phyloP scores from a whole-genome alignment of 192 early-diverging fungal species.

The Linnemannia schmuckeri region DNA sequence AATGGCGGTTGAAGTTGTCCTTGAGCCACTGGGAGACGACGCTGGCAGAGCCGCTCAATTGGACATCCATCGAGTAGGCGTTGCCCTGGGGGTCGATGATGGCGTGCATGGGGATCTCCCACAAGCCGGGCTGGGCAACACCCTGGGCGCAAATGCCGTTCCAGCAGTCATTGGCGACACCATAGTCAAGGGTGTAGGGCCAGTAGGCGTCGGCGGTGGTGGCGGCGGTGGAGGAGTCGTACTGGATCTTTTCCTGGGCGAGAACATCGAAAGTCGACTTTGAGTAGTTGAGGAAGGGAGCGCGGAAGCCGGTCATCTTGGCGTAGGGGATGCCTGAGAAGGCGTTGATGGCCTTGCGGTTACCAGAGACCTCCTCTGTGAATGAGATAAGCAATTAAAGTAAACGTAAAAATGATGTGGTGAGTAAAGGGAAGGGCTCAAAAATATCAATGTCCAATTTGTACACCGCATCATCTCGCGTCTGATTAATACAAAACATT shows the following conservation, averaged over 20 bases:
- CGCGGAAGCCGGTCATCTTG: slow-evolving; percentile 73
- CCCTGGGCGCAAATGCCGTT: slow-evolving; percentile 63
- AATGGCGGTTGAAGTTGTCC: slow-evolving; percentile 69
- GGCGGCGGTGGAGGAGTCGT: slow-evolving; percentile 68
- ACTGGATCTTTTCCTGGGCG: slow-evolving; percentile 58
- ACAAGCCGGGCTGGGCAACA: slow-evolving; percentile 66
- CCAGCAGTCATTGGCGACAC: slow-evolving; percentile 71
- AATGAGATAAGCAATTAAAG: not conserved
- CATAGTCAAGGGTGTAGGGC: slow-evolving; percentile 80
- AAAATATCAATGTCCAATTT: not conserved
- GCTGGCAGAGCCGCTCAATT: slow-evolving; percentile 57
- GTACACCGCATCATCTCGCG: not conserved
- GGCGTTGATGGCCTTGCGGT: slow-evolving; percentile 58
- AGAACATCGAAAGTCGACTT: slow-evolving; percentile 61
- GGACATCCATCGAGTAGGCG: slow-evolving; percentile 61
- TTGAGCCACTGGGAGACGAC: slow-evolving; percentile 62
- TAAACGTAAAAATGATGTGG: not conserved
- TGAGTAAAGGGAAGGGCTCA: not conserved
- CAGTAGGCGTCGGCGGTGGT: slow-evolving; percentile 65
- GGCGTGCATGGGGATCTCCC: slow-evolving; percentile 77
- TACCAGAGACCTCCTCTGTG: slow-evolving; percentile 55
- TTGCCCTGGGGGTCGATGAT: slow-evolving; percentile 55
- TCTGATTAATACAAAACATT: not conserved
- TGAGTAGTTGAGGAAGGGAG: slow-evolving; percentile 73
- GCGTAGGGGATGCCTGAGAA: slow-evolving; percentile 71